A percentile compares a stretch with the other conserved stretches of the same genome.
Conservation (phyloP, 2,329 filamentous ascomycete genomes). For the Claviceps purpurea region DNA sequence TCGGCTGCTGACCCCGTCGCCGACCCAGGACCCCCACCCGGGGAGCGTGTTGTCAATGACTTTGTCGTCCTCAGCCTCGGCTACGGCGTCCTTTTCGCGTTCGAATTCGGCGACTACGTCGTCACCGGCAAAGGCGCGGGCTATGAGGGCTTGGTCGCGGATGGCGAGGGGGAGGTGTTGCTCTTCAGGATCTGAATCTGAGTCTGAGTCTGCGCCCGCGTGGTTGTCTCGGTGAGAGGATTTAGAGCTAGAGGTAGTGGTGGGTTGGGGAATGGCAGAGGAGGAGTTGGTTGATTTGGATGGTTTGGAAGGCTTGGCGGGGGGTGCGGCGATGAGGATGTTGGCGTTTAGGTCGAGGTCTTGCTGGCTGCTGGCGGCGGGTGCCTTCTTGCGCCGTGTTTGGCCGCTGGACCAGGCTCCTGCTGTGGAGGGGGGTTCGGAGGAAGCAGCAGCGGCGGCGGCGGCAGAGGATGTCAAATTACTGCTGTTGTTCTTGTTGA, state of each 20-base stretch:
- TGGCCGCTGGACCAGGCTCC: conserved; percentile 30
- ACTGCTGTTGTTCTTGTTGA: conserved; percentile 9
- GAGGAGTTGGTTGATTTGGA: neutral
- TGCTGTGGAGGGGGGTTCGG: conserved; percentile 15
- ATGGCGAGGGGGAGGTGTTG: conserved; percentile 43
- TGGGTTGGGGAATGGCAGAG: conserved; percentile 10
- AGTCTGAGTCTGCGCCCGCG: conserved; percentile 12
- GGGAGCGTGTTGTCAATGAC: conserved; percentile 73
- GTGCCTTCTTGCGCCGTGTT: conserved; percentile 21
- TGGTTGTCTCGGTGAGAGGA: neutral
- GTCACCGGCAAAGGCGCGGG: conserved; percentile 76
- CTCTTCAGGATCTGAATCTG: conserved; percentile 33
- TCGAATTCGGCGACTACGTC: conserved; percentile 73
- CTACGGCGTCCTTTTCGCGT: conserved; percentile 60
- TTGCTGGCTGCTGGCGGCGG: conserved; percentile 14
- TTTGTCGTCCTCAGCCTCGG: conserved; percentile 70
- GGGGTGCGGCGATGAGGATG: conserved; percentile 15
- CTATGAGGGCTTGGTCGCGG: conserved; percentile 55
- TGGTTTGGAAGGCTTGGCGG: neutral
- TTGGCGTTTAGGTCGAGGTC: conserved; percentile 29
- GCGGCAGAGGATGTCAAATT: conserved; percentile 1
- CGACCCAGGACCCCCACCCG: conserved; percentile 89
- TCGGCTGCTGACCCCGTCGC: conserved; percentile 63
- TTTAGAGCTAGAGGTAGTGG: neutral
- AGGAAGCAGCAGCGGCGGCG: conserved; percentile 8